Evolutionary conservation across 108 stramenopile species (phyloP).

Genomic region (Fistulifera pelliculosa): DNA sequence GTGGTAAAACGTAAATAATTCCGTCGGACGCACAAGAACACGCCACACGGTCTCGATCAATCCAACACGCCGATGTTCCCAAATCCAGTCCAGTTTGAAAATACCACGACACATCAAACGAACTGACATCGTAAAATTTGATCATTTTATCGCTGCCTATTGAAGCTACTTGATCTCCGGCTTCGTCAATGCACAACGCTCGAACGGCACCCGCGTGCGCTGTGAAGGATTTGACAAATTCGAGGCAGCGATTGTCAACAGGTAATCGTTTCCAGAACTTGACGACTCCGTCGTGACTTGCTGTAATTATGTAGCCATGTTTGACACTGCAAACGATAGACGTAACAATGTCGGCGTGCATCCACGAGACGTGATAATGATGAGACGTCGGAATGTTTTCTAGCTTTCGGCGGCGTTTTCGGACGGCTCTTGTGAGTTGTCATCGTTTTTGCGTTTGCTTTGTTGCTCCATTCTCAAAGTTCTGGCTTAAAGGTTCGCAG

Average conservation of each 20-base stretch:
- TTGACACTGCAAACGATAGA: conserved; percentile 51
- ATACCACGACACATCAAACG: conserved; percentile 58
- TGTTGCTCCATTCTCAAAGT: too few species aligned
- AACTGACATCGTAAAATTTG: conserved; percentile 94
- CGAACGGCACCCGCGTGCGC: conserved; percentile 79
- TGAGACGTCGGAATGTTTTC: conserved; percentile 2
- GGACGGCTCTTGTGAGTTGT: too few species aligned
- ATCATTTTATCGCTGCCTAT: conserved; percentile 79
- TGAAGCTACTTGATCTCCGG: conserved; percentile 74
- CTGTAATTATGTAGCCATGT: conserved; percentile 91
- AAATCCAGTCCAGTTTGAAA: conserved; percentile 17
- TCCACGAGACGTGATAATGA: conserved; percentile 17
- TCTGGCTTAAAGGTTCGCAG: too few species aligned
- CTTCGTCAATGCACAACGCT: conserved; percentile 46
- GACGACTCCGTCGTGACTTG: conserved; percentile 81
- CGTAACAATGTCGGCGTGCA: conserved; percentile 88
- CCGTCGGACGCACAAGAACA: conserved; percentile 5
- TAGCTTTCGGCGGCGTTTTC: too few species aligned
- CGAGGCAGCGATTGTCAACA: conserved; percentile 46
- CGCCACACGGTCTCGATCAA: conserved; percentile 8
- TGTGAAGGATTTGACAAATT: conserved; percentile 96
- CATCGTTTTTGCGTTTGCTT: too few species aligned
- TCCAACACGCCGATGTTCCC: conserved; percentile 41
- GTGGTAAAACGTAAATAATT: conserved; percentile 40
- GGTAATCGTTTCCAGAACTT: conserved; percentile 98